Evolutionary conservation across 441 rosid genomes (phyloP).

Genomic region (Jatropha multifida): DNA sequence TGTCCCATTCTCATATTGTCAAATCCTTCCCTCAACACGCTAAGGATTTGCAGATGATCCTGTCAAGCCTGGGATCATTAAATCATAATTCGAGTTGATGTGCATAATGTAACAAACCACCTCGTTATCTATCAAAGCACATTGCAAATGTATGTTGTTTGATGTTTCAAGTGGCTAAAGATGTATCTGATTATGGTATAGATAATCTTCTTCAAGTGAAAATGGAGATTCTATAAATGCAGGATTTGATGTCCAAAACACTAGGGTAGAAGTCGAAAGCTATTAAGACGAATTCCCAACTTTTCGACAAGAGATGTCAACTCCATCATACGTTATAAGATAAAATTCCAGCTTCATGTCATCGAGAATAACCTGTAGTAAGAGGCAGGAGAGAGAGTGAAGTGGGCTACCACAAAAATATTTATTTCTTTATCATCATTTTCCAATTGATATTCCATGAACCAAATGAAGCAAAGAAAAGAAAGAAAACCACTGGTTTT

Average conservation of each 20-base stretch:
- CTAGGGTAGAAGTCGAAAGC: slow-evolving; percentile 46
- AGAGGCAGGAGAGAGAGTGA: slow-evolving; percentile 30
- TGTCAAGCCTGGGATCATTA: slow-evolving; percentile 43
- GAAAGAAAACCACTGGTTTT: not conserved
- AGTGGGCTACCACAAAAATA: slow-evolving; percentile 14
- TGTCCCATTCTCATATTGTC: slow-evolving; percentile 73
- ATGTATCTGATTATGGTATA: slow-evolving; percentile 55
- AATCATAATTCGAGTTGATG: slow-evolving; percentile 59
- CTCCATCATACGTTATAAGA: slow-evolving; percentile 69
- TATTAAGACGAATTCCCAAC: slow-evolving; percentile 51
- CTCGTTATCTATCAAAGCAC: slow-evolving; percentile 26
- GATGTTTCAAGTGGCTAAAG: slow-evolving; percentile 33
- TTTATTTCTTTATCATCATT: slow-evolving; percentile 19
- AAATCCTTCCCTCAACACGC: slow-evolving; percentile 73
- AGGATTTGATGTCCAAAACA: slow-evolving; percentile 71
- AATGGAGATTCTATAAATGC: slow-evolving; percentile 44
- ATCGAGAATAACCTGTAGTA: slow-evolving; percentile 67
- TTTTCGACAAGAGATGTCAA: slow-evolving; percentile 71
- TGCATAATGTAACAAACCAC: slow-evolving; percentile 51
- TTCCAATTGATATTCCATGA: slow-evolving; percentile 9
- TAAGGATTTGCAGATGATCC: slow-evolving; percentile 39
- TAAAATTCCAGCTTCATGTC: slow-evolving; percentile 67
- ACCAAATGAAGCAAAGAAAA: not conserved
- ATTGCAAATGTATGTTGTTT: slow-evolving; percentile 16
- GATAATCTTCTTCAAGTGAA: slow-evolving; percentile 50